phyloP scores from a whole-genome alignment of 2,329 filamentous ascomycete species.

The Xylaria sp. region DNA sequence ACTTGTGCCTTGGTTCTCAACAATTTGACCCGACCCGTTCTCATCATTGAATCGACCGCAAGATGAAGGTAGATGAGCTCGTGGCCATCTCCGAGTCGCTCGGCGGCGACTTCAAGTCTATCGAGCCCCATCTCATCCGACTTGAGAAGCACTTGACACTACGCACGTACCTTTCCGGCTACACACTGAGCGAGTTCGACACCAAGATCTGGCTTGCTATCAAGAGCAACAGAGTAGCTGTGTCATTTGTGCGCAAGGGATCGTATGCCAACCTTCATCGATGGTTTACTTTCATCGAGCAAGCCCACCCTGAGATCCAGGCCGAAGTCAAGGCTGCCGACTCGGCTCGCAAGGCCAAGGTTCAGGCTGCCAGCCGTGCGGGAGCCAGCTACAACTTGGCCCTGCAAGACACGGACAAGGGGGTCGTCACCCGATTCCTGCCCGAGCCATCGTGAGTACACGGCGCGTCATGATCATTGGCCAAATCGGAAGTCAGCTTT shows the following conservation, averaged over 20 bases:
- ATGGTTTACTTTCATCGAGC: constrained; percentile 90
- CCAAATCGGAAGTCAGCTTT: background rate
- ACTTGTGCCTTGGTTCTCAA: background rate
- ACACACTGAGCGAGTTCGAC: constrained; percentile 80
- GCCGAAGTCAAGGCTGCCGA: constrained; percentile 76
- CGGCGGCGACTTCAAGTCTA: constrained; percentile 80
- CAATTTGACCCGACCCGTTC: background rate
- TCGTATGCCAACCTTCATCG: constrained; percentile 79
- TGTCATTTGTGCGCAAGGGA: constrained; percentile 82
- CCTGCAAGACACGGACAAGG: constrained; percentile 84
- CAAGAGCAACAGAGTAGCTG: constrained; percentile 84
- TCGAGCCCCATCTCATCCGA: constrained; percentile 78
- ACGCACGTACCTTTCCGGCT: constrained; percentile 86
- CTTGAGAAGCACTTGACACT: constrained; percentile 90
- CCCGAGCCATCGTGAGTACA: constrained; percentile 85
- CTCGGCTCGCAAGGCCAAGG: constrained; percentile 75
- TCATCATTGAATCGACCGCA: constrained; percentile 35
- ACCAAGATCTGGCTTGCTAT: constrained; percentile 85
- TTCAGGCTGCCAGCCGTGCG: constrained; percentile 75
- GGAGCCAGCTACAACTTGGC: constrained; percentile 91
- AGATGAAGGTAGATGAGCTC: constrained; percentile 69
- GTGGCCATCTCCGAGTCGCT: constrained; percentile 63
- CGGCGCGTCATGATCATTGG: background rate
- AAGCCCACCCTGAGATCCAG: constrained; percentile 80
- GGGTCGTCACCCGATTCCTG: constrained; percentile 91